Conservation (phyloP, 1,284 basidiomycete genomes). For the Clitocybe nebularis region DNA sequence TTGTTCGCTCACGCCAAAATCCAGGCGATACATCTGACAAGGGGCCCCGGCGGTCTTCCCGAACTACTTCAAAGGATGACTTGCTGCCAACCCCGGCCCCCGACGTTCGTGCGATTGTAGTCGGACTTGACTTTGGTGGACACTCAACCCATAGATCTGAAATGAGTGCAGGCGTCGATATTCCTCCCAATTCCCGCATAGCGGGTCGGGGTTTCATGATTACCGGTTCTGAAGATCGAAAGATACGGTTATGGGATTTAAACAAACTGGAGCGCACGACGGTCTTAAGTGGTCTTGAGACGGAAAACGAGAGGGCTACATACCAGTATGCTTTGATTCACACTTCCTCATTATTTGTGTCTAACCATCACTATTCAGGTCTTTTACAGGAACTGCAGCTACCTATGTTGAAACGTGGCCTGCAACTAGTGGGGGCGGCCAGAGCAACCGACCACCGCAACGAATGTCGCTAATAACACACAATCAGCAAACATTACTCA, state of each 20-base stretch:
- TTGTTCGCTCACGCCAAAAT: constrained; percentile 42
- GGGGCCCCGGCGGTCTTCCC: constrained; percentile 12
- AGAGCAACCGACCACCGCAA: constrained; percentile 64
- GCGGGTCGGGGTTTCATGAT: constrained; percentile 67
- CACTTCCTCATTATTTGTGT: constrained; percentile 2
- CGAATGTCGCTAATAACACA: constrained; percentile 75
- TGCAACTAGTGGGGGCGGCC: constrained; percentile 36
- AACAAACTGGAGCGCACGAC: constrained; percentile 65
- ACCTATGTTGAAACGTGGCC: constrained; percentile 66
- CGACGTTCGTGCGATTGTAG: constrained; percentile 61
- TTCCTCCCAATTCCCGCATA: constrained; percentile 31
- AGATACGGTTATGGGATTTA: constrained; percentile 82
- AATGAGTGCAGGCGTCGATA: constrained; percentile 44
- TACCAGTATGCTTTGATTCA: constrained; percentile 49
- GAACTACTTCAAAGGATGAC: constrained; percentile 28
- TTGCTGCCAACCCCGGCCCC: constrained; percentile 43
- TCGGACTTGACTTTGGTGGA: constrained; percentile 72
- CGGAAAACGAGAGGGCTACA: constrained; percentile 61
- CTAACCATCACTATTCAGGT: constrained; percentile 18
- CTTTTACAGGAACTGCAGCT: constrained; percentile 38
- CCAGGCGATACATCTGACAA: constrained; percentile 25
- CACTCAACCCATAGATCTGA: constrained; percentile 55
- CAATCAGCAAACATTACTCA: constrained; percentile 75
- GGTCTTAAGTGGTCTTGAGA: constrained; percentile 68
- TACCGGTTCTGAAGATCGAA: constrained; percentile 79